Evolutionary conservation across 2,329 filamentous ascomycete species (phyloP).

Genomic region (Pseudocercospora fuligena): DNA sequence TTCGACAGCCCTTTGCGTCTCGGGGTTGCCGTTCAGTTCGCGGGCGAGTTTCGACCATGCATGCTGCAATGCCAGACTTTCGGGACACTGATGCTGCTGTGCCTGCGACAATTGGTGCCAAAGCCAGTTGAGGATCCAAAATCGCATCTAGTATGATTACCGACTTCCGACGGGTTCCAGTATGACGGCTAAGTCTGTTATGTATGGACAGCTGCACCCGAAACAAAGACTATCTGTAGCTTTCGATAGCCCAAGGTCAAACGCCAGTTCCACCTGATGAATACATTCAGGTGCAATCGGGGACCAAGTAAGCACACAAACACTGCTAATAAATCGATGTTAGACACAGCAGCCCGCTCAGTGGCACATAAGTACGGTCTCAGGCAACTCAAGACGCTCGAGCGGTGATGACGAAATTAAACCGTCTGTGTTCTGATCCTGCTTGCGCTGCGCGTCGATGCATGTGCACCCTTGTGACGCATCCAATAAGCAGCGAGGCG

Average conservation of each 20-base stretch:
- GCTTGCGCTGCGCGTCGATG: conserved; percentile 16
- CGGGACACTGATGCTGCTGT: conserved; percentile 21
- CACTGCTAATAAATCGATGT: conserved; percentile 13
- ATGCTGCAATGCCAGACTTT: conserved; percentile 24
- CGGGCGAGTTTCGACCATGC: conserved; percentile 24
- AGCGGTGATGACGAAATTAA: conserved; percentile 18
- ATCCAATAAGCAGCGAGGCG: conserved; percentile 11
- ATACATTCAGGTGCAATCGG: conserved; percentile 5
- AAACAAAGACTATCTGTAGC: conserved; percentile 19
- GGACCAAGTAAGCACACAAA: conserved; percentile 18
- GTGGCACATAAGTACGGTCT: conserved; percentile 15
- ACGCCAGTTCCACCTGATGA: conserved; percentile 10
- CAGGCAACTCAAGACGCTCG: conserved; percentile 17
- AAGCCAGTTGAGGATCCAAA: conserved; percentile 4
- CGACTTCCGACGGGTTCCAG: conserved; percentile 19
- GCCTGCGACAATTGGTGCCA: conserved; percentile 13
- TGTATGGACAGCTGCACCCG: conserved; percentile 19
- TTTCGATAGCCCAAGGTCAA: conserved; percentile 16
- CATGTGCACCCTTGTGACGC: conserved; percentile 16
- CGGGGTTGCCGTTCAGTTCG: conserved; percentile 23
- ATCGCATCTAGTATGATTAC: background rate
- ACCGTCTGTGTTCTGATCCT: conserved; percentile 13
- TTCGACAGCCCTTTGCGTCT: conserved; percentile 13
- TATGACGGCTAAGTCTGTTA: conserved; percentile 13
- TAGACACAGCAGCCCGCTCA: conserved; percentile 18